Conservation (phyloP, 2,329 filamentous ascomycete species). For the Xylariaceae sp. region DNA sequence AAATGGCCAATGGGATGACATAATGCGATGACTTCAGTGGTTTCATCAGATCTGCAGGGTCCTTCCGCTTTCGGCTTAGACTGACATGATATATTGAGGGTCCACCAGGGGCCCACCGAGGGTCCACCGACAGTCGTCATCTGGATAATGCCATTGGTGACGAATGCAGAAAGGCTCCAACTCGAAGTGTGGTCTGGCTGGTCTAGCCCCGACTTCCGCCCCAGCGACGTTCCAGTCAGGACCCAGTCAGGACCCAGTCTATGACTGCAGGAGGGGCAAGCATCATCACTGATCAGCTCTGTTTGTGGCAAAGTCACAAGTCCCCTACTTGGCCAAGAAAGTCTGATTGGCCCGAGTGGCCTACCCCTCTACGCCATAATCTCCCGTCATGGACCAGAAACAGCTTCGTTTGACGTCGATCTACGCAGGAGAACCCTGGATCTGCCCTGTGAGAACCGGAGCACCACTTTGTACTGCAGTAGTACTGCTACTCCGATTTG, state of each 20-base stretch:
- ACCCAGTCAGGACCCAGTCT: too few relatives aligned
- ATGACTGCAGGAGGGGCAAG: conserved; percentile 19
- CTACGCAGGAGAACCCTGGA: conserved; percentile 18
- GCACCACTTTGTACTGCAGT: conserved; percentile 2
- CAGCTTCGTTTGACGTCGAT: conserved; percentile 38
- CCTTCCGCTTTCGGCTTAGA: conserved; percentile 32
- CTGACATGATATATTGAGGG: conserved; percentile 7
- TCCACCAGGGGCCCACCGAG: background rate
- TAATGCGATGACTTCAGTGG: conserved; percentile 43
- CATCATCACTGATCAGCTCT: conserved; percentile 39
- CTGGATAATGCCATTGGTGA: conserved; percentile 32
- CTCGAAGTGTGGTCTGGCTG: conserved; percentile 8
- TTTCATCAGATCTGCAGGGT: conserved; percentile 43
- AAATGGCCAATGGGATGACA: conserved; percentile 41
- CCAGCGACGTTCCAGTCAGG: too few relatives aligned
- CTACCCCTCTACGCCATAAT: conserved; percentile 40
- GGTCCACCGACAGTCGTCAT: conserved; percentile 19
- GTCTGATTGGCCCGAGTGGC: conserved; percentile 36
- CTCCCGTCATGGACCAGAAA: conserved; percentile 36
- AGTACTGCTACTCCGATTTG: background rate
- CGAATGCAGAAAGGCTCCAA: conserved; percentile 30
- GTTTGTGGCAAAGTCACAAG: conserved; percentile 38
- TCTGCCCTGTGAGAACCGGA: conserved; percentile 10
- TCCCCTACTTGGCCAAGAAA: conserved; percentile 17
- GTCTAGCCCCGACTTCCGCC: conserved; percentile 3